A percentile compares a stretch with the other conserved stretches of the same genome.
Conservation (phyloP, 108 stramenopile species). For the Cyclostephanos tholiformis region DNA sequence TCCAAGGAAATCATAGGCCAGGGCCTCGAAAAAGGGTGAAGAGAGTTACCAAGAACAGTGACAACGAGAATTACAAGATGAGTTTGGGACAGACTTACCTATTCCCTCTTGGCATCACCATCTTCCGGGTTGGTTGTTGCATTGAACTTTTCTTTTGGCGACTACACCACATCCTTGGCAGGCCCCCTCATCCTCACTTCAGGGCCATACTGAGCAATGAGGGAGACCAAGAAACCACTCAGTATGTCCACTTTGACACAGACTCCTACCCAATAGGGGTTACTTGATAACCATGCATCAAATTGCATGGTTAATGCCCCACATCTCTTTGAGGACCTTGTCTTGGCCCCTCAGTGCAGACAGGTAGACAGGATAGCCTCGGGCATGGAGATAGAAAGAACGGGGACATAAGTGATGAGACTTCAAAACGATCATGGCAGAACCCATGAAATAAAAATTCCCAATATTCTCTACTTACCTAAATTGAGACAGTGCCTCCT, state of each 20-base stretch:
- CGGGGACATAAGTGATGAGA: not conserved
- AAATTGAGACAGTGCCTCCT: constrained; percentile 26
- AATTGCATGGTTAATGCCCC: constrained; percentile 23
- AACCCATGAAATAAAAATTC: constrained; percentile 30
- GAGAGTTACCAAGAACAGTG: too few species aligned
- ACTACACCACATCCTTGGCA: too few species aligned
- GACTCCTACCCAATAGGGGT: constrained; percentile 37
- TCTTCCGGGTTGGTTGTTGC: constrained; percentile 20
- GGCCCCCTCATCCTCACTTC: not conserved
- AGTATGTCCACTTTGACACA: constrained; percentile 12
- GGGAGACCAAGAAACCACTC: too few species aligned
- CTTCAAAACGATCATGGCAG: constrained; percentile 39
- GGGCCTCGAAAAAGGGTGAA: too few species aligned
- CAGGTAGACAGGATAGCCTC: not conserved
- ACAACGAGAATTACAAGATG: too few species aligned
- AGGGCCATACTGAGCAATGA: too few species aligned
- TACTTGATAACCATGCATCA: constrained; percentile 24
- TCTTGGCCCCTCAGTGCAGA: not conserved
- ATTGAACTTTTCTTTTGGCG: constrained; percentile 2
- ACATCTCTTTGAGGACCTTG: too few species aligned
- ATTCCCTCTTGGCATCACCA: too few species aligned
- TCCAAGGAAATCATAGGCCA: too few species aligned
- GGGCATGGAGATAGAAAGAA: not conserved
- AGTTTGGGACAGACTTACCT: too few species aligned
- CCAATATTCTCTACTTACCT: constrained; percentile 45